Conservation (phyloP, 192 early-diverging fungal species). For the Kickxella alabastrina region DNA sequence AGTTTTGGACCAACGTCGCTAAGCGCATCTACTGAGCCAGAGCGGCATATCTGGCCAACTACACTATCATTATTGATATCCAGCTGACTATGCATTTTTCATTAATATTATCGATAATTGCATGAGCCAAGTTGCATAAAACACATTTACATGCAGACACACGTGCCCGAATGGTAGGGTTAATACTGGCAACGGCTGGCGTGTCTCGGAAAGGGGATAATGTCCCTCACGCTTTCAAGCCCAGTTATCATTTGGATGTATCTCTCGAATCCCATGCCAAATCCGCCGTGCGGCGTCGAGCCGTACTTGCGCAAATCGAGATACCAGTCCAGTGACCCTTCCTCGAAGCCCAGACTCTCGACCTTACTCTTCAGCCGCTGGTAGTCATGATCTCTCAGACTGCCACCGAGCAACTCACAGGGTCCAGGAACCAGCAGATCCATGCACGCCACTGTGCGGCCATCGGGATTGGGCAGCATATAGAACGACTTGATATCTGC, state of each 20-base stretch:
- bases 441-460: constrained; percentile 71
- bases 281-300: constrained; percentile 82
- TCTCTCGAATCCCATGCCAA: constrained; percentile 86
- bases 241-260: constrained; percentile 75
- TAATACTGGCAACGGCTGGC: constrained; percentile 56
- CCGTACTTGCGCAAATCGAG: constrained; percentile 78
- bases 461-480: constrained; percentile 64
- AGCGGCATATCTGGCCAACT: no score
- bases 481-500: constrained; percentile 80
- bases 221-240: constrained; percentile 73
- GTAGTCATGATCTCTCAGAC: constrained; percentile 70
- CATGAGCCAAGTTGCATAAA: no score
- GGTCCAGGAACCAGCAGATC: constrained; percentile 81
- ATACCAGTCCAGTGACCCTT: constrained; percentile 80
- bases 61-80: no score
- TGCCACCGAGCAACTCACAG: constrained; percentile 83
- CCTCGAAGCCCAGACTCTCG: constrained; percentile 51
- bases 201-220: constrained; percentile 60
- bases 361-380: constrained; percentile 56
- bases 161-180: no score
- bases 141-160: no score
- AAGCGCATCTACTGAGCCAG: constrained; percentile 35
- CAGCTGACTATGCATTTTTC: no score
- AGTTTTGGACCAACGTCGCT: constrained; percentile 33
- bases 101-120: no score